Conservation (phyloP, 2,329 filamentous ascomycete genomes). For the Bretziella fagacearum region DNA sequence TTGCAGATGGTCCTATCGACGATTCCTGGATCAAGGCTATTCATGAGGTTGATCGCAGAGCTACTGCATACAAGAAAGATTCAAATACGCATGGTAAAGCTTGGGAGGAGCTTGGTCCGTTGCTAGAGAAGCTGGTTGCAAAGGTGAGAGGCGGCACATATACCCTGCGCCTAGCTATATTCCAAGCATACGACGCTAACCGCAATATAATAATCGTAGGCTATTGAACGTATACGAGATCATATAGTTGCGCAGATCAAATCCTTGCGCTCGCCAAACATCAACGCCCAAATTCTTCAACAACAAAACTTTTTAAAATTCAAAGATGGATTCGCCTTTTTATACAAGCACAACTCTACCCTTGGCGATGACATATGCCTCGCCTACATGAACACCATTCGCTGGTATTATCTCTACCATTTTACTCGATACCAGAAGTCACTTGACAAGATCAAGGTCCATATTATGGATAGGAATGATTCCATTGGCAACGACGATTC, state of each 20-base stretch:
- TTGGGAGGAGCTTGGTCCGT: conserved; percentile 63
- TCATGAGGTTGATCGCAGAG: conserved; percentile 66
- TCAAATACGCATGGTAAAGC: conserved; percentile 53
- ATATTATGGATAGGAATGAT: conserved; percentile 67
- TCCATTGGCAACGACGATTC: conserved; percentile 61
- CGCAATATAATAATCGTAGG: conserved; percentile 31
- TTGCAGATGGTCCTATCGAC: conserved; percentile 77
- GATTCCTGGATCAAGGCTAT: conserved; percentile 74
- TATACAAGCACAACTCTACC: conserved; percentile 64
- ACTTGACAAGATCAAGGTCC: conserved; percentile 68
- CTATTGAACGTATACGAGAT: conserved; percentile 85
- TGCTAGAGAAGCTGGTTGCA: conserved; percentile 67
- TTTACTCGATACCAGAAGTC: conserved; percentile 77
- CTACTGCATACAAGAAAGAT: conserved; percentile 52
- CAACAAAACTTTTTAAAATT: conserved; percentile 80
- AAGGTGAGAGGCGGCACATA: conserved; percentile 48
- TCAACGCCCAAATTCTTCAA: conserved; percentile 94
- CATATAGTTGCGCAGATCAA: conserved; percentile 92
- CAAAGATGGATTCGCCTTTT: conserved; percentile 74
- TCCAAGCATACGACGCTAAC: neutral
- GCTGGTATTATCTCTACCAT: conserved; percentile 91
- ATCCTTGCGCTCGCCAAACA: conserved; percentile 79
- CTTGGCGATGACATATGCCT: conserved; percentile 79
- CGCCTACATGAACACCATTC: conserved; percentile 96
- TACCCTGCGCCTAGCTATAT: too few species aligned